Evolutionary conservation across 108 stramenopile genomes (phyloP).

Genomic region (Epithemia pelagica): DNA sequence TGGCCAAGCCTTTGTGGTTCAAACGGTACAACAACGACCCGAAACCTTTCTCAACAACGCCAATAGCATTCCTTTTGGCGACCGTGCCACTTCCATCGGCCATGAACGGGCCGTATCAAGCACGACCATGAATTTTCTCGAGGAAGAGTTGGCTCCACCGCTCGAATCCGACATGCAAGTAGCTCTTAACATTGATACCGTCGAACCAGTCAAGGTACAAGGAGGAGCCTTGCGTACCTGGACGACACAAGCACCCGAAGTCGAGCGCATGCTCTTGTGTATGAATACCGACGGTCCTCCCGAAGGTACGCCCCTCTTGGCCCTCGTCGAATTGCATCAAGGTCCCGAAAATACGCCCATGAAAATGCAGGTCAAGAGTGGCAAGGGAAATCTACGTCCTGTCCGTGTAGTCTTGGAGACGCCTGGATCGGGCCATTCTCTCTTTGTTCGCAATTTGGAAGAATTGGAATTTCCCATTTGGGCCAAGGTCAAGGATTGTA

Average conservation of each 20-base stretch:
- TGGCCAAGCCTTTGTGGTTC: not conserved
- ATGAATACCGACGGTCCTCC: conserved; percentile 41
- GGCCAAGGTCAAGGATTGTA: conserved; percentile 45
- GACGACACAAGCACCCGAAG: conserved; percentile 21
- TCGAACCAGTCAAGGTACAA: conserved; percentile 12
- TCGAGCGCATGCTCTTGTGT: conserved; percentile 36
- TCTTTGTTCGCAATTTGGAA: conserved; percentile 54
- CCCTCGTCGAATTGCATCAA: conserved; percentile 59
- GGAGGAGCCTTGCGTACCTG: conserved; percentile 49
- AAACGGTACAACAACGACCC: not conserved
- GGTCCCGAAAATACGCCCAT: conserved; percentile 64
- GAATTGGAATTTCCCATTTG: conserved; percentile 58
- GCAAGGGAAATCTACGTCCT: conserved; percentile 60
- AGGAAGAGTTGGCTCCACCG: not conserved
- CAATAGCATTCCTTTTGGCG: not conserved
- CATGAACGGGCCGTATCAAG: not conserved
- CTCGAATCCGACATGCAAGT: not conserved
- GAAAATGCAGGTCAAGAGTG: conserved; percentile 53
- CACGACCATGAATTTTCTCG: not conserved
- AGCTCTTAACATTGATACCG: not conserved
- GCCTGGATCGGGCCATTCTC: conserved; percentile 41
- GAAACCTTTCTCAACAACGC: not conserved
- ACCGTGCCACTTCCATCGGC: not conserved
- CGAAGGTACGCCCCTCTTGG: conserved; percentile 57
- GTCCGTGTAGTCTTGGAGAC: conserved; percentile 50